Evolutionary conservation across 768 basidiomycete genomes (phyloP).

Genomic region (Cystofilobasidium ferigula): DNA sequence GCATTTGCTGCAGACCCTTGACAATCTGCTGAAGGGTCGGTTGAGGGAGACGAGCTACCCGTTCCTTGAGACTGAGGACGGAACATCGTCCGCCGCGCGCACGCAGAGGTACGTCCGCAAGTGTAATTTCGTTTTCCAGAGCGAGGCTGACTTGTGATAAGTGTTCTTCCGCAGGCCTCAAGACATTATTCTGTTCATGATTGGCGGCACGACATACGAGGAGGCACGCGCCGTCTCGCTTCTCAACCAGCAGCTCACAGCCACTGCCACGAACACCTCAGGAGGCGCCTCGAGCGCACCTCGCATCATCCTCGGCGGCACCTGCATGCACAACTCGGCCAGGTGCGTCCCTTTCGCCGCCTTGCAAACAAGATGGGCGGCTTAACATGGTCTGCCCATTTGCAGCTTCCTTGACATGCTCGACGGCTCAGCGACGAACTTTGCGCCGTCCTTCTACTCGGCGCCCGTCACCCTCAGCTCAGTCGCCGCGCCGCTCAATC

Average conservation of each 20-base stretch:
- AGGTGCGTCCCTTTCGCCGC: constrained; percentile 48
- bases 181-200: constrained; percentile 91
- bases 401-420: constrained; percentile 81
- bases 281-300: constrained; percentile 35
- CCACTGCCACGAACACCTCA: constrained; percentile 41
- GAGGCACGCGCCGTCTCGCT: constrained; percentile 76
- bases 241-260: constrained; percentile 62
- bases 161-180: constrained; percentile 54
- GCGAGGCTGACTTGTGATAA: not conserved
- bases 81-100: constrained; percentile 40
- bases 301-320: constrained; percentile 79
- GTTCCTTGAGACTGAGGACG: constrained; percentile 56
- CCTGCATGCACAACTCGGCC: constrained; percentile 86
- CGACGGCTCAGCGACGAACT: constrained; percentile 47
- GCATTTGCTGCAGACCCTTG: constrained; percentile 81
- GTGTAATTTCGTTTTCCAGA: not conserved
- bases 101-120: constrained; percentile 45
- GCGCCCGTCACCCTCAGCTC: constrained; percentile 20
- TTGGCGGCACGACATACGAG: constrained; percentile 92
- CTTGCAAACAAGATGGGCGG: not conserved
- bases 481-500: constrained; percentile 13
- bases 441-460: constrained; percentile 38
- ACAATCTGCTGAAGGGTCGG: constrained; percentile 73
- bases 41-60: constrained; percentile 82
- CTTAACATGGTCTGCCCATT: not conserved